A percentile compares a stretch with the other conserved stretches of the same genome.
Evolutionary conservation across 306 rosid species (phyloP).

Genomic region (Quercus ilex): DNA sequence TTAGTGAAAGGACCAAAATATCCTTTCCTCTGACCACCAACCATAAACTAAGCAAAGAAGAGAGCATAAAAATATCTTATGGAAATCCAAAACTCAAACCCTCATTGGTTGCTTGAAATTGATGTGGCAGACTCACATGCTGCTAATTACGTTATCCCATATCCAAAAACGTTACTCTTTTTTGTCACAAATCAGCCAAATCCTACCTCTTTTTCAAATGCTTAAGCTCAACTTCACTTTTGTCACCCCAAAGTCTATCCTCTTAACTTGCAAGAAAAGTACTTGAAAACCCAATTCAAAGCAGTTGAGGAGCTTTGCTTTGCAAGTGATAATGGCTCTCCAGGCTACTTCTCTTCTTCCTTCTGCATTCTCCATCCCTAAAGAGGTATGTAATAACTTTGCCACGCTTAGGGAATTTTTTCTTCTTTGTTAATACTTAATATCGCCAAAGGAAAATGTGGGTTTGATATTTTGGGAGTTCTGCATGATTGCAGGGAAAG

Average conservation of each 20-base stretch:
- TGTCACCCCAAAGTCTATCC: background rate
- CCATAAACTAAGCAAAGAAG: background rate
- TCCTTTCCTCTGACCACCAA: conserved; percentile 2
- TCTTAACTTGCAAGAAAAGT: background rate
- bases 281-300: conserved; percentile 1
- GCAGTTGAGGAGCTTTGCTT: background rate
- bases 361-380: conserved; percentile 46
- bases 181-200: conserved; percentile 1
- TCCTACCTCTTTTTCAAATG: conserved; percentile 1
- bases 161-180: background rate
- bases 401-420: background rate
- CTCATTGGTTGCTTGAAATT: conserved; percentile 38
- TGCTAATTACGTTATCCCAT: conserved; percentile 48
- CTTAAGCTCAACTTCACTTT: conserved; percentile 1
- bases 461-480: conserved; percentile 14
- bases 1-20: conserved; percentile 24
- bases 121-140: conserved; percentile 45
- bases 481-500: conserved; percentile 59
- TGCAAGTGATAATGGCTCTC: conserved; percentile 38
- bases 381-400: conserved; percentile 38
- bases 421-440: background rate
- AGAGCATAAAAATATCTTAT: conserved; percentile 13
- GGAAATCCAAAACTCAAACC: conserved; percentile 40
- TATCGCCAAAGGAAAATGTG: background rate
- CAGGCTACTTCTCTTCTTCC: conserved; percentile 56